Evolutionary conservation across 2,329 filamentous ascomycete genomes (phyloP).

Genomic region (Aspergillus intermedius): DNA sequence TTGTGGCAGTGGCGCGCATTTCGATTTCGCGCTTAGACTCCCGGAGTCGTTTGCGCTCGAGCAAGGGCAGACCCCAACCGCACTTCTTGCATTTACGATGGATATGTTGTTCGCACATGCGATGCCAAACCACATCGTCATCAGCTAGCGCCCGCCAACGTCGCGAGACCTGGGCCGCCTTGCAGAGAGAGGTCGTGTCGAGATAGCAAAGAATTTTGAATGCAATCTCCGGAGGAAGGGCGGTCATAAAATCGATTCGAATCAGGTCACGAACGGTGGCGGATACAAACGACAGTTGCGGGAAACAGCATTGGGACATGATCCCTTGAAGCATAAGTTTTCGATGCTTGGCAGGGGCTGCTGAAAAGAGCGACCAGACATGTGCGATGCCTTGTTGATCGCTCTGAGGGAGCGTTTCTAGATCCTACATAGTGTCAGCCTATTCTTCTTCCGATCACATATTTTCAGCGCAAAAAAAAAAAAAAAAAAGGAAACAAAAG

Average conservation of each 20-base stretch:
- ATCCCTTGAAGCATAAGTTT: slow-evolving; percentile 96
- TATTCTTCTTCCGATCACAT: background rate
- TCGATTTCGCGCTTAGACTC: slow-evolving; percentile 83
- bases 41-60: slow-evolving; percentile 81
- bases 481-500: background rate
- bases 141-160: slow-evolving; percentile 88
- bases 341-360: slow-evolving; percentile 85
- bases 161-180: slow-evolving; percentile 87
- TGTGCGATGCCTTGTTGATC: slow-evolving; percentile 96
- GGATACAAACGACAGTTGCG: slow-evolving; percentile 88
- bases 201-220: slow-evolving; percentile 91
- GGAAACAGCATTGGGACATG: slow-evolving; percentile 93
- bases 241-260: slow-evolving; percentile 91
- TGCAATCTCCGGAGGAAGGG: slow-evolving; percentile 80
- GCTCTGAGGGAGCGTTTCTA: slow-evolving; percentile 70
- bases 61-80: slow-evolving; percentile 83
- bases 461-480: background rate
- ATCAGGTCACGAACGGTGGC: slow-evolving; percentile 88
- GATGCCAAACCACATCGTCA: slow-evolving; percentile 95
- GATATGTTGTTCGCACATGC: slow-evolving; percentile 97
- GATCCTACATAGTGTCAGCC: slow-evolving; percentile 52
- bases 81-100: slow-evolving; percentile 91
- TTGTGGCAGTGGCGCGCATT: slow-evolving; percentile 57
- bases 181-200: slow-evolving; percentile 90
- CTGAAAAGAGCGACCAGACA: slow-evolving; percentile 96